These are phyloP conservation scores for Aspergillus latus DNA, from an alignment of 2,329 filamentous ascomycete species.

Conservation along the genomic window DNA sequence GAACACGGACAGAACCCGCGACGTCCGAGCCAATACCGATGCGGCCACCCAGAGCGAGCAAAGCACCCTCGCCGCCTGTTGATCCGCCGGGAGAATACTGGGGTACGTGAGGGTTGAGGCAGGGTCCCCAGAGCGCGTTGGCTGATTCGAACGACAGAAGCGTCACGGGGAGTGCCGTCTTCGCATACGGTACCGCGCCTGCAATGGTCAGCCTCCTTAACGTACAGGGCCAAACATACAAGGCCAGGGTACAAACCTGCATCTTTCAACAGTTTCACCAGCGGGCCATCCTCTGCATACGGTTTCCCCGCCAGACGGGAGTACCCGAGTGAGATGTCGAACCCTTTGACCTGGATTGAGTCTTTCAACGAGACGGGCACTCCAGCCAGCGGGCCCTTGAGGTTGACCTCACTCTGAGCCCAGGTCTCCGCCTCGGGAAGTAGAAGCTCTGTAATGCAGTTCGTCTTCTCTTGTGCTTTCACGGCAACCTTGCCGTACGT, in stretches of 20 bases:
- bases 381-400: conserved; percentile 79
- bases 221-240: background rate
- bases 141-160: conserved; percentile 82
- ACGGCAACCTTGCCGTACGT: conserved; percentile 85
- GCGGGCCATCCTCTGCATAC: conserved; percentile 64
- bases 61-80: conserved; percentile 78
- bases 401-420: conserved; percentile 62
- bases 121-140: conserved; percentile 77
- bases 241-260: conserved; percentile 51
- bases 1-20: conserved; percentile 80
- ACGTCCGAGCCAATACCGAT: conserved; percentile 92
- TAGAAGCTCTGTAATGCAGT: conserved; percentile 86
- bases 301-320: conserved; percentile 70
- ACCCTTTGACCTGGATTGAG: conserved; percentile 74
- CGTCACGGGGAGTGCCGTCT: conserved; percentile 86
- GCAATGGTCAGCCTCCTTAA: conserved; percentile 10
- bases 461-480: conserved; percentile 80
- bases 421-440: conserved; percentile 75
- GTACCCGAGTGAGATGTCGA: conserved; percentile 80
- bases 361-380: conserved; percentile 84
- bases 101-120: conserved; percentile 78
- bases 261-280: conserved; percentile 77
- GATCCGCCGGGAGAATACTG: conserved; percentile 86
- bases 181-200: conserved; percentile 85
- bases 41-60: conserved; percentile 76